phyloP scores from a whole-genome alignment of 1,284 basidiomycete species.

The Tilletia setariae region DNA sequence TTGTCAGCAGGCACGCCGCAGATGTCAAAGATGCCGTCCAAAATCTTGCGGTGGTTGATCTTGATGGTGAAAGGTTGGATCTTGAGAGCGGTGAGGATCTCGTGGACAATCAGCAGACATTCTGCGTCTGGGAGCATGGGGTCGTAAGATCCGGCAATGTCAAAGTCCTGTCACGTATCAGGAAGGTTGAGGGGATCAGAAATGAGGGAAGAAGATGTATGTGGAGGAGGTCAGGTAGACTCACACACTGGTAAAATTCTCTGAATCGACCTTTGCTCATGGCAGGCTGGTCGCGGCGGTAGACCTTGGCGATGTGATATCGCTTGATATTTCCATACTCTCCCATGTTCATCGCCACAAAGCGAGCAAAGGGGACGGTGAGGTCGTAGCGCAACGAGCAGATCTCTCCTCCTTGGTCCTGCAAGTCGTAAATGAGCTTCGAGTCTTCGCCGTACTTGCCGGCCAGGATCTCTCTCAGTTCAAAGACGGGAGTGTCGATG shows the following conservation, averaged over 20 bases:
- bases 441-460: conserved; percentile 84
- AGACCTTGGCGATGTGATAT: conserved; percentile 98
- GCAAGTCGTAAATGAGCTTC: conserved; percentile 96
- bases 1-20: conserved; percentile 91
- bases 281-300: conserved; percentile 91
- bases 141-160: conserved; percentile 83
- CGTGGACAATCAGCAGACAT: conserved; percentile 76
- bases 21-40: conserved; percentile 94
- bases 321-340: conserved; percentile 70
- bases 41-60: conserved; percentile 89
- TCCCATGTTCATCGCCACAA: conserved; percentile 87
- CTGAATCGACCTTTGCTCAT: conserved; percentile 98
- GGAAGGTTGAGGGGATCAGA: neutral
- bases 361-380: conserved; percentile 88
- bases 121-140: conserved; percentile 97
- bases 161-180: conserved; percentile 69
- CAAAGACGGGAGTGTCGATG: conserved; percentile 96
- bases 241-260: conserved; percentile 94
- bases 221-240: conserved; percentile 42
- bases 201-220: neutral
- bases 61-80: conserved; percentile 87
- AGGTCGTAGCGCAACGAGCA: conserved; percentile 93
- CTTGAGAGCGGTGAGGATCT: conserved; percentile 76
- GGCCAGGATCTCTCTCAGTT: conserved; percentile 89
- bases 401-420: conserved; percentile 98